A percentile compares a stretch with the other conserved stretches of the same genome.
Conservation (phyloP, 2,329 filamentous ascomycete species). For the Aspergillus neotritici region DNA sequence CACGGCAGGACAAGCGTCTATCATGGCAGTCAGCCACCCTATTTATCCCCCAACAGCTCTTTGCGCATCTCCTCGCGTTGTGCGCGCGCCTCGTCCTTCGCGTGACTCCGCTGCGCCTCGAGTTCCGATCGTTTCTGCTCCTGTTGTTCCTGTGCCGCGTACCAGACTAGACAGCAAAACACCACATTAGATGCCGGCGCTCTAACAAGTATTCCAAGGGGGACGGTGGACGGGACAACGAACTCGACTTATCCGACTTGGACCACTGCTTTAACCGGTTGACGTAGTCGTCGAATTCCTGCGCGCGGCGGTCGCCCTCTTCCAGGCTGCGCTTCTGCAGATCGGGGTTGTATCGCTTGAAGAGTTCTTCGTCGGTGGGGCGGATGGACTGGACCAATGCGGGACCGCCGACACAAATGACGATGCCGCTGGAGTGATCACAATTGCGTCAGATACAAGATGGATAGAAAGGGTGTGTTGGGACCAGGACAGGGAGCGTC, state of each 20-base stretch:
- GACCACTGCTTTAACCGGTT: slow-evolving; percentile 77
- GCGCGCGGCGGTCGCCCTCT: slow-evolving; percentile 64
- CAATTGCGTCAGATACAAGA: slow-evolving; percentile 3
- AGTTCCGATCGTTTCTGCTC: slow-evolving; percentile 24
- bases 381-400: slow-evolving; percentile 66
- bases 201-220: neutral
- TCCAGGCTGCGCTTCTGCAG: slow-evolving; percentile 85
- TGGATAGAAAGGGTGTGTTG: neutral
- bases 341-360: slow-evolving; percentile 86
- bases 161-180: slow-evolving; percentile 31
- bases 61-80: slow-evolving; percentile 38
- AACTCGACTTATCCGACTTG: slow-evolving; percentile 88
- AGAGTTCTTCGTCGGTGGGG: slow-evolving; percentile 87
- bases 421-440: slow-evolving; percentile 54
- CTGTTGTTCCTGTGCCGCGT: slow-evolving; percentile 34
- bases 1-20: neutral
- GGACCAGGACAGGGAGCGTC: slow-evolving; percentile 25
- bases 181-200: slow-evolving; percentile 9
- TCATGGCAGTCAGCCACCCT: neutral
- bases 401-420: slow-evolving; percentile 76
- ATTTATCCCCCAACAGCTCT: slow-evolving; percentile 34
- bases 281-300: slow-evolving; percentile 89
- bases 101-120: slow-evolving; percentile 19
- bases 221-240: slow-evolving; percentile 11
- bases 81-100: slow-evolving; percentile 28